Conservation (phyloP, 805 yeast genomes). For the Candida peoriensis region DNA sequence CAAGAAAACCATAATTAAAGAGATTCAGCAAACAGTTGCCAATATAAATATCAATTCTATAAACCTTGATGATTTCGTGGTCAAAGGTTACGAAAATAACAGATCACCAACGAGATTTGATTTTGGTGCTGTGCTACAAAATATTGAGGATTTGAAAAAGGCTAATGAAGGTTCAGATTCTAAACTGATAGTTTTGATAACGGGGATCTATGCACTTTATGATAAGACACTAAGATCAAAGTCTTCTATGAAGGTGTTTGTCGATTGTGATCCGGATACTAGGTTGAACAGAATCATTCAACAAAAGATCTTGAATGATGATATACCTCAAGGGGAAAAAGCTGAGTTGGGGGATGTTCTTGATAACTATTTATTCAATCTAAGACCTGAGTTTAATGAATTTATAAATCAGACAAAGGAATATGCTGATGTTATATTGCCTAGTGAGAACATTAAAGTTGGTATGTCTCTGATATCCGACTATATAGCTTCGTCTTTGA, state of each 20-base stretch:
- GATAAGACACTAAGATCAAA: constrained; percentile 48
- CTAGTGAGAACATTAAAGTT: constrained; percentile 58
- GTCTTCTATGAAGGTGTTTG: constrained; percentile 64
- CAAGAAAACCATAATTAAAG: constrained; percentile 27
- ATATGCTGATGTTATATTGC: constrained; percentile 69
- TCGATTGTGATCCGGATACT: constrained; percentile 83
- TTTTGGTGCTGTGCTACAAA: constrained; percentile 24
- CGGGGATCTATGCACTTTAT: constrained; percentile 78
- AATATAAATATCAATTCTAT: constrained; percentile 28
- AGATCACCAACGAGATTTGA: too few relatives aligned
- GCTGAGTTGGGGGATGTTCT: constrained; percentile 26
- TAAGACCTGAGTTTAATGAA: constrained; percentile 63
- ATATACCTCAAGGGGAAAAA: too few relatives aligned
- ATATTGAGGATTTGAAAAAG: too few relatives aligned
- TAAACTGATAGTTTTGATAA: constrained; percentile 46
- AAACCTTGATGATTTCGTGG: constrained; percentile 39
- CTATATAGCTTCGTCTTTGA: constrained; percentile 45
- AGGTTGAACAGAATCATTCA: constrained; percentile 75
- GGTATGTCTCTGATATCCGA: constrained; percentile 60
- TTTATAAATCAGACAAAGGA: constrained; percentile 66
- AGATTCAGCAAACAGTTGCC: too few relatives aligned
- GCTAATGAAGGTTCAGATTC: constrained; percentile 13
- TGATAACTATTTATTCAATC: constrained; percentile 44
- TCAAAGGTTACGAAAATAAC: constrained; percentile 4
- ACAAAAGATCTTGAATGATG: constrained; percentile 22